phyloP scores from a whole-genome alignment of 805 yeast species.

The Cyberlindnera maritima region DNA sequence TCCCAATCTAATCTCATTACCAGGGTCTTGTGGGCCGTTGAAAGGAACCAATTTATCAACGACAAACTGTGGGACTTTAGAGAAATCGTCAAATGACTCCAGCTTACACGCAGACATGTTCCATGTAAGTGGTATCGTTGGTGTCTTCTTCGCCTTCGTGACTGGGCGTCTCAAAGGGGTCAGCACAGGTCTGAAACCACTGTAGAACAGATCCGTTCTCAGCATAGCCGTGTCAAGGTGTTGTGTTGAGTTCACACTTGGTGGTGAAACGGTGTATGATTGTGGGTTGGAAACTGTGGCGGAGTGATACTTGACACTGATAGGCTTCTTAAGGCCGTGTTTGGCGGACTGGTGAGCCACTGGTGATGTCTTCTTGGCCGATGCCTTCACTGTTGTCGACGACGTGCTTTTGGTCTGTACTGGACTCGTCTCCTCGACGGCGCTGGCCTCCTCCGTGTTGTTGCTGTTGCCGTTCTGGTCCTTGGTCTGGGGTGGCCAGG shows the following conservation, averaged over 20 bases:
- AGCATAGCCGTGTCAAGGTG: constrained; percentile 20
- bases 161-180: constrained; percentile 25
- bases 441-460: constrained; percentile 3
- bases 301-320: constrained; percentile 8
- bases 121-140: constrained; percentile 27
- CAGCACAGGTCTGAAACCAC: constrained; percentile 27
- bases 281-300: constrained; percentile 5
- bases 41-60: constrained; percentile 27
- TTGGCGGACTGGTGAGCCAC: not conserved
- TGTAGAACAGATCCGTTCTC: constrained; percentile 23
- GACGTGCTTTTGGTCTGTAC: not conserved
- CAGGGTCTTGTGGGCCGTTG: constrained; percentile 22
- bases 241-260: constrained; percentile 27
- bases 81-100: constrained; percentile 25
- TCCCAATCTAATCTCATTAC: constrained; percentile 26
- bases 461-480: constrained; percentile 10
- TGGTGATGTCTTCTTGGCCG: constrained; percentile 3
- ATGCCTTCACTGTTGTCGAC: not conserved
- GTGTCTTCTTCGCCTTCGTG: constrained; percentile 15
- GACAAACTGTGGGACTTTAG: constrained; percentile 27
- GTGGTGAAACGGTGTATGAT: constrained; percentile 8
- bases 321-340: constrained; percentile 12
- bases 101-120: constrained; percentile 25
- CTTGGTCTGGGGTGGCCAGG: constrained; percentile 17
- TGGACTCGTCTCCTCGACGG: constrained; percentile 2